phyloP scores from a whole-genome alignment of 2,329 filamentous ascomycete species.

The Exserohilum rostratum region DNA sequence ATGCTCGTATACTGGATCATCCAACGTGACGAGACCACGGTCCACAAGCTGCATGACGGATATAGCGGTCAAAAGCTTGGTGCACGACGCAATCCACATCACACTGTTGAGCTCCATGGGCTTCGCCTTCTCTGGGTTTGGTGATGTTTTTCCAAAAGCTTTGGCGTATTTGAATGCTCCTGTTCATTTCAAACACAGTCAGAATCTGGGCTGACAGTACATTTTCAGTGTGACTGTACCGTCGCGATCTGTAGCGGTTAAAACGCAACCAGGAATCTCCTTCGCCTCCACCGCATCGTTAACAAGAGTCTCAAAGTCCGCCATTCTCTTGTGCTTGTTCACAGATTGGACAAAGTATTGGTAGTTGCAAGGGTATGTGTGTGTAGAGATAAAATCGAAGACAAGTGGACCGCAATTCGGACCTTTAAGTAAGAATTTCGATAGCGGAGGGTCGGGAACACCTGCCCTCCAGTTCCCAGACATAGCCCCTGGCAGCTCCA shows the following conservation, averaged over 20 bases:
- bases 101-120: constrained; percentile 33
- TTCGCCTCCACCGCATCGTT: constrained; percentile 24
- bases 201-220: neutral
- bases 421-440: no score
- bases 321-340: constrained; percentile 7
- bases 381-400: neutral
- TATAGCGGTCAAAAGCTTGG: constrained; percentile 48
- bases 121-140: constrained; percentile 25
- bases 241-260: constrained; percentile 34
- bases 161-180: constrained; percentile 47
- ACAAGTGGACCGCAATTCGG: no score
- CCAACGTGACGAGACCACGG: constrained; percentile 37
- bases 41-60: constrained; percentile 46
- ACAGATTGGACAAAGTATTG: neutral
- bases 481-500: no score
- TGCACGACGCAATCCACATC: constrained; percentile 50
- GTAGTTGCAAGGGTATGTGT: neutral
- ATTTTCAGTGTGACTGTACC: constrained; percentile 13
- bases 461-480: no score
- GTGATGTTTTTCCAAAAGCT: constrained; percentile 43
- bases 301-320: constrained; percentile 34
- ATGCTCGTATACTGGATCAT: constrained; percentile 41
- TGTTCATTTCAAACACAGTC: constrained; percentile 12
- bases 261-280: constrained; percentile 35
- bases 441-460: no score